Conservation (phyloP, 1,284 basidiomycete genomes). For the Phenoliferia sp. region DNA sequence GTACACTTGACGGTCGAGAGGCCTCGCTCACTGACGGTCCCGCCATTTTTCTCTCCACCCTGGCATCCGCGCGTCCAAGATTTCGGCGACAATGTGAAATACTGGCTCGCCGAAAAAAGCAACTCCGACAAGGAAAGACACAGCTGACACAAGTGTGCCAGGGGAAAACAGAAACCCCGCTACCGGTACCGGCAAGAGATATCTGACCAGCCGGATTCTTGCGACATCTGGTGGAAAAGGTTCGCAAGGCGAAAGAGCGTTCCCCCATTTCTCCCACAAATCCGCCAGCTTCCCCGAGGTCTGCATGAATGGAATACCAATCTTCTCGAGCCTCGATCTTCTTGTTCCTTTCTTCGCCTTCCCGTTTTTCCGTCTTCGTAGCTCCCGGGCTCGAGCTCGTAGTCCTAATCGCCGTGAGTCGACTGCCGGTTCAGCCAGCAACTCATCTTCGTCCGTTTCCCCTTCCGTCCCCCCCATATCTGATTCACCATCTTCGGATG, state of each 20-base stretch:
- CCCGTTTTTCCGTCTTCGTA: not conserved
- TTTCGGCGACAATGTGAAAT: not conserved
- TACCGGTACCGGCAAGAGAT: not conserved
- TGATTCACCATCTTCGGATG: not conserved
- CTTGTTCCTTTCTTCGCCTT: not conserved
- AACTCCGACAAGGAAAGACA: not conserved
- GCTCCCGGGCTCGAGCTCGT: too few species aligned
- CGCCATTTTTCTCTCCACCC: not conserved
- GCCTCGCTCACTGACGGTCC: not conserved
- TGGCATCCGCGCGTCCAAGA: not conserved
- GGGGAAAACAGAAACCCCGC: not conserved
- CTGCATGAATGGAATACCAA: not conserved
- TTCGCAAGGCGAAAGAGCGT: not conserved
- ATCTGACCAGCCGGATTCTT: not conserved
- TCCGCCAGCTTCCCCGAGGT: not conserved
- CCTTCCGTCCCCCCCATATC: not conserved
- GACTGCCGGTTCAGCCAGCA: not conserved
- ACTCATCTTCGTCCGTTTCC: not conserved
- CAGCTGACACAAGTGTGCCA: not conserved
- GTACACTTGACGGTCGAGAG: too few species aligned
- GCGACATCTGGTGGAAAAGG: not conserved
- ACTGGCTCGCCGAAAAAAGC: not conserved
- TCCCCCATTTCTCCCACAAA: not conserved
- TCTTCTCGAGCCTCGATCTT: not conserved
- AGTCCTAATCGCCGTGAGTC: not conserved